A percentile compares a stretch with the other conserved stretches of the same genome.
These are phyloP conservation scores for Huiozyma naganishii DNA, from an alignment of 805 yeast genomes.

Conservation along the genomic window DNA sequence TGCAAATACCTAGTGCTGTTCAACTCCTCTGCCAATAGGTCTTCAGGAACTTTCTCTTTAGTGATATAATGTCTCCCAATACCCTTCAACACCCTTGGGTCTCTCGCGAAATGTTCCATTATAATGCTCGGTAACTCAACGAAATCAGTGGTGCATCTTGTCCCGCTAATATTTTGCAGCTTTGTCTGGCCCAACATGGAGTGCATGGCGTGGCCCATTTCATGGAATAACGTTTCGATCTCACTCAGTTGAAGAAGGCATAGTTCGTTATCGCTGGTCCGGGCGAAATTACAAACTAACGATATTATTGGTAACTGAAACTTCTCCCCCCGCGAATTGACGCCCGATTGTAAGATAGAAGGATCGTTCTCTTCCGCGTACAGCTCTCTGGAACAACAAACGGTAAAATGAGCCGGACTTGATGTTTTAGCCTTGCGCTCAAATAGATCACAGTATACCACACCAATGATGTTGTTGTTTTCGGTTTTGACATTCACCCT, in stretches of 20 bases:
- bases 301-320: slow-evolving; percentile 87
- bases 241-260: slow-evolving; percentile 63
- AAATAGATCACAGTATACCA: slow-evolving; percentile 80
- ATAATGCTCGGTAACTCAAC: slow-evolving; percentile 94
- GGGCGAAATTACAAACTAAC: slow-evolving; percentile 70
- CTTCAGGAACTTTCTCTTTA: slow-evolving; percentile 44
- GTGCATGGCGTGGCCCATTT: slow-evolving; percentile 98
- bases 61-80: slow-evolving; percentile 64
- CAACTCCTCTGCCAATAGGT: slow-evolving; percentile 41
- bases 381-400: slow-evolving; percentile 82
- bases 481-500: slow-evolving; percentile 67
- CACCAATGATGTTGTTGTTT: slow-evolving; percentile 55
- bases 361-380: slow-evolving; percentile 41
- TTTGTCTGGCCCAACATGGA: slow-evolving; percentile 90
- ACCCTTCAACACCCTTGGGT: slow-evolving; percentile 58
- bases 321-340: slow-evolving; percentile 32
- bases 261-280: slow-evolving; percentile 29
- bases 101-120: slow-evolving; percentile 87
- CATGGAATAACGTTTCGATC: slow-evolving; percentile 91
- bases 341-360: slow-evolving; percentile 27
- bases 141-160: slow-evolving; percentile 91
- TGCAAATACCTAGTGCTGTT: slow-evolving; percentile 42
- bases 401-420: slow-evolving; percentile 91
- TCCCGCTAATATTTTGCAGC: slow-evolving; percentile 86
- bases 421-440: slow-evolving; percentile 65